These are phyloP conservation scores for Moesziomyces antarcticus DNA, from an alignment of 1,284 basidiomycete species.

Conservation along the genomic window DNA sequence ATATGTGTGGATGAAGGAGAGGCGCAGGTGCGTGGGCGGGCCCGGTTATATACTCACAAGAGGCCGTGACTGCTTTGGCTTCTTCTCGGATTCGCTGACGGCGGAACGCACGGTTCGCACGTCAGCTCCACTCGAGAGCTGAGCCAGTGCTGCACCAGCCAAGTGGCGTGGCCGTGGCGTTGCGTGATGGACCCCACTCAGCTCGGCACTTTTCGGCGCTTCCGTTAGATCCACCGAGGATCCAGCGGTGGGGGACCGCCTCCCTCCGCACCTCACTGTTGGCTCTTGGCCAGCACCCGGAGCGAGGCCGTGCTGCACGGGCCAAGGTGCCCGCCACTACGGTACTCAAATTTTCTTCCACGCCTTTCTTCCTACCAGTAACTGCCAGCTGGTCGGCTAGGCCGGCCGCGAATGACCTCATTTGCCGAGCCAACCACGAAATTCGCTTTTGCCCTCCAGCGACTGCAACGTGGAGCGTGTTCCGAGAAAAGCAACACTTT, in stretches of 20 bases:
- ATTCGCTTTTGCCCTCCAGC: slow-evolving; percentile 2
- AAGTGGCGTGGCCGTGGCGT: background rate
- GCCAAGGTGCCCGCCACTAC: background rate
- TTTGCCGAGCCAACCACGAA: slow-evolving; percentile 22
- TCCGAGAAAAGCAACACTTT: background rate
- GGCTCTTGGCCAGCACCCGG: too few relatives aligned
- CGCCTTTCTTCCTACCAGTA: slow-evolving; percentile 13
- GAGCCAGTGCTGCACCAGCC: too few relatives aligned
- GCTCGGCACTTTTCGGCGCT: too few relatives aligned
- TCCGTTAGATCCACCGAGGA: slow-evolving; percentile 9
- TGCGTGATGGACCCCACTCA: background rate
- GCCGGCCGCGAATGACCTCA: slow-evolving; percentile 14
- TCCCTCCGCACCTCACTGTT: too few relatives aligned
- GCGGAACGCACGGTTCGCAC: background rate
- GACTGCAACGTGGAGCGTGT: slow-evolving; percentile 3
- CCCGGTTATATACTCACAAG: slow-evolving; percentile 14
- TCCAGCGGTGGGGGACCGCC: slow-evolving; percentile 1
- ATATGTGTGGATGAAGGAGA: background rate
- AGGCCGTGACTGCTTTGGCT: background rate
- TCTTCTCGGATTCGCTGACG: background rate
- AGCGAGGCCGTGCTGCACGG: slow-evolving; percentile 11
- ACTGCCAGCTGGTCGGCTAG: background rate
- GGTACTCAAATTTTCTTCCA: slow-evolving; percentile 12
- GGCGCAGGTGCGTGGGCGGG: background rate
- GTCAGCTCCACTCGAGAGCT: background rate